These are phyloP conservation scores for Amoeboaphelidium protococcarum DNA, from an alignment of 371 early-diverging fungal species.

Conservation along the genomic window DNA sequence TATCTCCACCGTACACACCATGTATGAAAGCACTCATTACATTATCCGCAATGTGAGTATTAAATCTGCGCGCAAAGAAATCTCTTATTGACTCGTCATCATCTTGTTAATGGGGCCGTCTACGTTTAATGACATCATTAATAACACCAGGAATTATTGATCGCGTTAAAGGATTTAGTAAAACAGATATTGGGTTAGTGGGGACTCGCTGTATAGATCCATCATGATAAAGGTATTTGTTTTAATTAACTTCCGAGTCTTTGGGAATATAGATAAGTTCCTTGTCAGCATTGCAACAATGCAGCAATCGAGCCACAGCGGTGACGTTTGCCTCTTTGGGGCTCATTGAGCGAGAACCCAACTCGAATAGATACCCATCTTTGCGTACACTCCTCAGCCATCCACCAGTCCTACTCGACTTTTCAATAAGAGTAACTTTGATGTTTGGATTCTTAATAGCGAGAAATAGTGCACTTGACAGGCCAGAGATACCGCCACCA, in stretches of 20 bases:
- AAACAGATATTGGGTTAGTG: too few species aligned
- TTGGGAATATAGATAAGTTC: slow-evolving; percentile 30
- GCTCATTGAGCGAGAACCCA: slow-evolving; percentile 64
- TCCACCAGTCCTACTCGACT: slow-evolving; percentile 43
- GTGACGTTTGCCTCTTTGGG: slow-evolving; percentile 40
- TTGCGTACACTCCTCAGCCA: slow-evolving; percentile 45
- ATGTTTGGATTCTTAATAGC: slow-evolving; percentile 19
- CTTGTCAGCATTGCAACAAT: too few species aligned
- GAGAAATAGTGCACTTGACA: slow-evolving; percentile 57
- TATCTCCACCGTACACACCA: slow-evolving; percentile 80
- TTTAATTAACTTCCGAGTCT: slow-evolving; percentile 37
- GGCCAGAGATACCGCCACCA: slow-evolving; percentile 78
- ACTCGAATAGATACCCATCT: slow-evolving; percentile 30
- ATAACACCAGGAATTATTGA: too few species aligned
- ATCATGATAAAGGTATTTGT: too few species aligned
- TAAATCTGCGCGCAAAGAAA: slow-evolving; percentile 49
- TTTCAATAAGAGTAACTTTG: slow-evolving; percentile 41
- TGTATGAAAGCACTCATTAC: slow-evolving; percentile 63
- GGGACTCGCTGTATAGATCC: too few species aligned
- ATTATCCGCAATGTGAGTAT: slow-evolving; percentile 27
- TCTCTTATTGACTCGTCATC: slow-evolving; percentile 40
- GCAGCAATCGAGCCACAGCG: slow-evolving; percentile 48
- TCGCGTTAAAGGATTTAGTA: too few species aligned
- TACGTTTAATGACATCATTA: slow-evolving; percentile 13
- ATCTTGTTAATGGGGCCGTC: slow-evolving; percentile 1